Evolutionary conservation across 2,329 filamentous ascomycete genomes (phyloP).

Genomic region (Myrmaecium sp.): DNA sequence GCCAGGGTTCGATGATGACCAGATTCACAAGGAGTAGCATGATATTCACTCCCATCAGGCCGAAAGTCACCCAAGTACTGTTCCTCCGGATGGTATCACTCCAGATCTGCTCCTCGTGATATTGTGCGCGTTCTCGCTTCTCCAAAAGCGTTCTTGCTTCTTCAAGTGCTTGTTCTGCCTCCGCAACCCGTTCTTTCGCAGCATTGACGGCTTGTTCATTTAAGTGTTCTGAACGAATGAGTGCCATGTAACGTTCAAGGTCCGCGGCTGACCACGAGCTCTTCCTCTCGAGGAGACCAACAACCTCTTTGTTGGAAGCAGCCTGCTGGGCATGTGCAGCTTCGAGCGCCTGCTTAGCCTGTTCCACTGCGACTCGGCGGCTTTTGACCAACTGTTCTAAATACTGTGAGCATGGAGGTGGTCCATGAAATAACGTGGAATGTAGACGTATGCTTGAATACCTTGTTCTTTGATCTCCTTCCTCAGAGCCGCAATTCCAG

Average conservation of each 20-base stretch:
- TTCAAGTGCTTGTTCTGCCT: slow-evolving; percentile 66
- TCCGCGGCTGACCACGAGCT: slow-evolving; percentile 77
- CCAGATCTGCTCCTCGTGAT: slow-evolving; percentile 99
- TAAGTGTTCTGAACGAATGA: slow-evolving; percentile 84
- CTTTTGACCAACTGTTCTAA: slow-evolving; percentile 41
- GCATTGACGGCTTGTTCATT: slow-evolving; percentile 71
- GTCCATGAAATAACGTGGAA: slow-evolving; percentile 5
- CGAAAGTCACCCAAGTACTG: slow-evolving; percentile 97
- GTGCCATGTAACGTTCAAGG: slow-evolving; percentile 81
- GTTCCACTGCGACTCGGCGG: slow-evolving; percentile 46
- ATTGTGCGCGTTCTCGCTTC: slow-evolving; percentile 70
- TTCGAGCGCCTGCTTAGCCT: slow-evolving; percentile 61
- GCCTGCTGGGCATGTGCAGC: slow-evolving; percentile 69
- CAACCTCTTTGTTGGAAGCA: slow-evolving; percentile 88
- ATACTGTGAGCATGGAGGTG: slow-evolving; percentile 3
- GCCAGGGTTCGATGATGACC: slow-evolving; percentile 86
- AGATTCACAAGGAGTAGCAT: slow-evolving; percentile 73
- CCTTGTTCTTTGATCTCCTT: slow-evolving; percentile 53
- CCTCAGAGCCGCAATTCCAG: slow-evolving; percentile 75
- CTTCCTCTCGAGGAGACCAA: slow-evolving; percentile 81
- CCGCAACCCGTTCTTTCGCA: slow-evolving; percentile 53
- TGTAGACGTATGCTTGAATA: slow-evolving; percentile 15
- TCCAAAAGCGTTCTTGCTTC: slow-evolving; percentile 59
- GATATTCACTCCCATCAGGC: slow-evolving; percentile 92
- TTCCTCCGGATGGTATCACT: slow-evolving; percentile 92